These are phyloP conservation scores for Zygosaccharomyces pseudobailii DNA, from an alignment of 1,139 yeast genomes.

Conservation along the genomic window DNA sequence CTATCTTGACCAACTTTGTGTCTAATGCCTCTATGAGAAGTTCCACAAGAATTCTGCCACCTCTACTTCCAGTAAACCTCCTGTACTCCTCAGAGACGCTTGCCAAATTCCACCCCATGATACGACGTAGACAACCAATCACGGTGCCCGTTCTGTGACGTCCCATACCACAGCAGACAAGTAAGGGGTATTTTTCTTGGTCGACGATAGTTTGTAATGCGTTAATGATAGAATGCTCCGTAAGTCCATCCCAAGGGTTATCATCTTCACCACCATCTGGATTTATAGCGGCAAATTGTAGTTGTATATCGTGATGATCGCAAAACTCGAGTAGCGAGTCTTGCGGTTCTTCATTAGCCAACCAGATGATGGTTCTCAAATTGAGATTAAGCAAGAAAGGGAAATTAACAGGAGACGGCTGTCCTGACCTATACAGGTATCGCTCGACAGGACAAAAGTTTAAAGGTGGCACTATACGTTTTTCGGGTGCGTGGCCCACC, in stretches of 20 bases:
- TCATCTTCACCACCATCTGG: constrained; percentile 69
- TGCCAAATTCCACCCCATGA: constrained; percentile 95
- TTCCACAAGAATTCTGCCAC: constrained; percentile 89
- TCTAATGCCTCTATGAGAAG: constrained; percentile 66
- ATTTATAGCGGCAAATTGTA: constrained; percentile 54
- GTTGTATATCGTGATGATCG: constrained; percentile 59
- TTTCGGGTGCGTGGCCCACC: constrained; percentile 43
- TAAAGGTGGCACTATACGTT: constrained; percentile 82
- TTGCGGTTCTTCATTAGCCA: constrained; percentile 92
- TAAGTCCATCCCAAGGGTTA: constrained; percentile 96
- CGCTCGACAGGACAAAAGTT: constrained; percentile 94
- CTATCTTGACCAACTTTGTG: constrained; percentile 30
- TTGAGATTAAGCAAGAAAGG: constrained; percentile 72
- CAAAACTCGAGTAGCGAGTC: constrained; percentile 83
- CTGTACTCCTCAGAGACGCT: constrained; percentile 91
- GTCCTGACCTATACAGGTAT: constrained; percentile 83
- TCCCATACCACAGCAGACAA: constrained; percentile 98
- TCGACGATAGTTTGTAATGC: constrained; percentile 75
- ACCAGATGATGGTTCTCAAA: constrained; percentile 81
- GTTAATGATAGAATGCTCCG: constrained; percentile 71
- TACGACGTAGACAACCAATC: constrained; percentile 81
- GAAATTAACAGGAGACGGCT: constrained; percentile 92
- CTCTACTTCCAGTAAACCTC: constrained; percentile 86
- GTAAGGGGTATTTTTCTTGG: constrained; percentile 68
- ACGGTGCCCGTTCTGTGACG: constrained; percentile 95